Base-by-base conservation (phyloP, 2,329 filamentous ascomycete genomes). In the Colletotrichum trifolii region DNA sequence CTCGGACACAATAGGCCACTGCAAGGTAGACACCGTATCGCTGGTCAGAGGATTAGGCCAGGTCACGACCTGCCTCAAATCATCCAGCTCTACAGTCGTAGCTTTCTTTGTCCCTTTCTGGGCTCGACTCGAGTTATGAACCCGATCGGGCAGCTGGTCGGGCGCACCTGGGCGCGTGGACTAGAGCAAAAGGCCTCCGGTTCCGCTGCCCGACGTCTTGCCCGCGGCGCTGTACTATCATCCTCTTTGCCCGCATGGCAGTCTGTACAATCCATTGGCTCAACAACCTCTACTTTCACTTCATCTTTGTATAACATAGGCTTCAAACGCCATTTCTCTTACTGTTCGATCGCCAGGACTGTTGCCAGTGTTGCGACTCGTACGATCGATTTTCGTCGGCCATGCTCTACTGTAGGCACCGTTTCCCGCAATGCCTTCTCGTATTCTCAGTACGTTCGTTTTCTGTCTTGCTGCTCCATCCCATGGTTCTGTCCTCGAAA, bases 91-190 rank as follows among this genome's bases (percentile, higher is more conserved):
- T 45, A 17, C 25, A 60, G 57, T 49, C 17, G 40, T 43, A 38
- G 50, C 6, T 6, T 13, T 49, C 15, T n/a, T 36, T 54, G 39
- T 43, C 42, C 25, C 45, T 36, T 45, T 40, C 17, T 17, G 59
- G 58, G 40, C 52, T 49, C 52, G 33, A 43, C 39, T 54, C 38
- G 47, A 40, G 54, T 25, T 25, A 66, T 66, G 64, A 59, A 64
- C 60, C 64, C 60, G 39, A 59, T 64, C 60, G 54, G 60, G 64
- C 64, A 66, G 54, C 60, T 66, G 60, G 60, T 54, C 8, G 54
- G 64, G 34, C 60, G 64, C 15, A 35, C 38, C 39, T 66, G 63
- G 57, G 45, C 58, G 52, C 57, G 52, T 25, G 56, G 57, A 36
- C 48, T 61, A 33, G 56, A 53, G 56, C 47, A 52, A 47, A 59